Conservation (phyloP, 2,329 filamentous ascomycete genomes). For the Pseudocercospora ulei region DNA sequence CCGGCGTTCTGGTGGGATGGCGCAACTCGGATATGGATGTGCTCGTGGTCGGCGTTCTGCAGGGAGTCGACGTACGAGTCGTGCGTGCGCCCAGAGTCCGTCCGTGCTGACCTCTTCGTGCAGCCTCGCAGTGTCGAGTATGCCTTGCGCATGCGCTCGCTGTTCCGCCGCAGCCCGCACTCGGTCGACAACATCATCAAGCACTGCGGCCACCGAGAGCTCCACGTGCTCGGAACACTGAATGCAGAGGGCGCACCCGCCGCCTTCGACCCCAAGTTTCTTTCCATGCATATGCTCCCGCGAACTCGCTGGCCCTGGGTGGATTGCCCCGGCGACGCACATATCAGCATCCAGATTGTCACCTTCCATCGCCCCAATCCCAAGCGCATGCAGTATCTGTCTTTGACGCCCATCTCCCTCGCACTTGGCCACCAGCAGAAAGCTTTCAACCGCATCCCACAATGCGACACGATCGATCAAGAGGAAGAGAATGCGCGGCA, state of each 20-base stretch:
- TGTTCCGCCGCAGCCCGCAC: constrained; percentile 74
- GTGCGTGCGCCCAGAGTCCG: constrained; percentile 11
- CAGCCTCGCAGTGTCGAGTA: constrained; percentile 73
- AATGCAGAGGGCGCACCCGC: constrained; percentile 51
- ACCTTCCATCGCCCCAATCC: constrained; percentile 81
- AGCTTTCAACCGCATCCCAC: constrained; percentile 32
- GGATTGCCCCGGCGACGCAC: constrained; percentile 54
- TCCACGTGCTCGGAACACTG: constrained; percentile 76
- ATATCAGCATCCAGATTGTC: constrained; percentile 72
- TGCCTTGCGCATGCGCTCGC: constrained; percentile 70
- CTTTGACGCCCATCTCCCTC: constrained; percentile 75
- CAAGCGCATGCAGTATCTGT: constrained; percentile 90
- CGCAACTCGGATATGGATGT: constrained; percentile 84
- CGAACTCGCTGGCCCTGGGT: constrained; percentile 57
- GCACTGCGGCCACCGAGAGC: constrained; percentile 68
- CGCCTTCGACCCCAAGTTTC: constrained; percentile 59
- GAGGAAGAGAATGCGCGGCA: constrained; percentile 60
- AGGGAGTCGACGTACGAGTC: constrained; percentile 70
- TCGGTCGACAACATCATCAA: constrained; percentile 70
- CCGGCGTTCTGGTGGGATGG: constrained; percentile 90
- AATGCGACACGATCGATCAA: constrained; percentile 54
- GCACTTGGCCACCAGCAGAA: constrained; percentile 64
- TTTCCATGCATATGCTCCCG: constrained; percentile 48
- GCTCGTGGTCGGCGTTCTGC: constrained; percentile 78
- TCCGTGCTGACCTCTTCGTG: constrained; percentile 17